Base-by-base conservation (phyloP, 2,329 filamentous ascomycete species). In the Fusarium sp. region DNA sequence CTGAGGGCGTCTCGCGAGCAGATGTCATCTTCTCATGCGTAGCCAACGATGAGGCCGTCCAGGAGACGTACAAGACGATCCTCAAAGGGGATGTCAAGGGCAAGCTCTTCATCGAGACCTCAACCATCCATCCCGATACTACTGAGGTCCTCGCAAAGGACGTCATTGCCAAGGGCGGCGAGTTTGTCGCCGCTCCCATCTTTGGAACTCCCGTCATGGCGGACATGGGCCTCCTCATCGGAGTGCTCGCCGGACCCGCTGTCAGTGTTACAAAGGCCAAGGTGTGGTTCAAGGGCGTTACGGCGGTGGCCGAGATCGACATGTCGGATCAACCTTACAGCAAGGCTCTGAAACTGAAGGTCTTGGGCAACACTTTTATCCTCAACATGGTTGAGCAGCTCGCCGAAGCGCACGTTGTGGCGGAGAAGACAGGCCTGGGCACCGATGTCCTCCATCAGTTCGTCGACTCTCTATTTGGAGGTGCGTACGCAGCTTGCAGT, bases 281-380 rank as follows among this genome's bases (percentile, higher is more conserved):
- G 58, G 91, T 91, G 0, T 95, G 89, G 79, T 90, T 90, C 65
- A 88, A 87, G 65, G 91, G 90, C 59, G 91, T 96, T 14, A 92
- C 90, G 75, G 86, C 89, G 2, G 85, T 87, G 33, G 86, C 84
- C 1, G 87, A 89, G 68, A 89, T 96, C 64, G 88, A 95, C 76
- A 90, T 93, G 78, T 84, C 85, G 46, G 88, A 86, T 68, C 86
- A 92, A 78, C 86, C 90, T 1, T 89, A 90, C 53, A 87, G 90
- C 57, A 87, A 88, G 58, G 89, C 93, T 4, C 86, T 89, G 2
- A 86, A 88, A 49, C 83, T 97, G 51, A 96, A 97, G 80, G 83
- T 97, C 18, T 85, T 97, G 9, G 93, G 94, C 62, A 97, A 97
- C 79, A 92, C 91, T 0, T 94, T 97, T 77, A 86, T 97, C 73